Conservation (phyloP, 2,329 filamentous ascomycete genomes). For the Byssothecium circinans region DNA sequence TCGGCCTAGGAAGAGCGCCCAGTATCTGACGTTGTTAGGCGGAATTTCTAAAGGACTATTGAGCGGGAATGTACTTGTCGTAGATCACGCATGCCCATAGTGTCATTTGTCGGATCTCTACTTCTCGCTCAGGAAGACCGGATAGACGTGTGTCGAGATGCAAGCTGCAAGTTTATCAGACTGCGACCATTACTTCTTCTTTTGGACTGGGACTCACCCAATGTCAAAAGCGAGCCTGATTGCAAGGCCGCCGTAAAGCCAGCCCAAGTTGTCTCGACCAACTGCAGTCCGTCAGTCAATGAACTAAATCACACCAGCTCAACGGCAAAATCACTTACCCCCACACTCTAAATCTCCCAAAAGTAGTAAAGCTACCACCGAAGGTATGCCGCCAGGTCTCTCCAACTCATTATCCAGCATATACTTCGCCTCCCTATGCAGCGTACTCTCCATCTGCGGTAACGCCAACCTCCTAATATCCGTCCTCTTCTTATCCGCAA, state of each 20-base stretch:
- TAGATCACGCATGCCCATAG: conserved; percentile 57
- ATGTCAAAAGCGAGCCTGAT: conserved; percentile 30
- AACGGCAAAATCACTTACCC: conserved; percentile 11
- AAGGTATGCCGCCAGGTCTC: conserved; percentile 55
- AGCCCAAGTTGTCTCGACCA: conserved; percentile 57
- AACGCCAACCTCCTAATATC: conserved; percentile 54
- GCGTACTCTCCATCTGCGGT: conserved; percentile 53
- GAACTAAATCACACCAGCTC: no score
- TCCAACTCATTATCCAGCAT: conserved; percentile 59
- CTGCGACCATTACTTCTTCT: conserved; percentile 38
- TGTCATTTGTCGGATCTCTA: conserved; percentile 54
- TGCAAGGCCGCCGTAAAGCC: conserved; percentile 55
- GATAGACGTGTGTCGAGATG: conserved; percentile 51
- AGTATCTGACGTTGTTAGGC: conserved; percentile 40
- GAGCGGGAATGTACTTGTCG: conserved; percentile 46
- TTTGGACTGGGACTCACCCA: conserved; percentile 21
- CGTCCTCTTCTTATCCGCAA: conserved; percentile 52
- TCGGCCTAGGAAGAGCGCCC: conserved; percentile 58
- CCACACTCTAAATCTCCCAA: conserved; percentile 58
- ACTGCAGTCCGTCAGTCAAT: conserved; percentile 26
- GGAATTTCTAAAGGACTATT: neutral
- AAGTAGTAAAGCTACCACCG: conserved; percentile 55
- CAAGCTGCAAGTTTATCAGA: conserved; percentile 42
- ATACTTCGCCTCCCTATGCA: conserved; percentile 58
- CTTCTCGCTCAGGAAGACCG: conserved; percentile 51